Conservation (phyloP, 768 basidiomycete genomes). For the Tricholoma sp. region DNA sequence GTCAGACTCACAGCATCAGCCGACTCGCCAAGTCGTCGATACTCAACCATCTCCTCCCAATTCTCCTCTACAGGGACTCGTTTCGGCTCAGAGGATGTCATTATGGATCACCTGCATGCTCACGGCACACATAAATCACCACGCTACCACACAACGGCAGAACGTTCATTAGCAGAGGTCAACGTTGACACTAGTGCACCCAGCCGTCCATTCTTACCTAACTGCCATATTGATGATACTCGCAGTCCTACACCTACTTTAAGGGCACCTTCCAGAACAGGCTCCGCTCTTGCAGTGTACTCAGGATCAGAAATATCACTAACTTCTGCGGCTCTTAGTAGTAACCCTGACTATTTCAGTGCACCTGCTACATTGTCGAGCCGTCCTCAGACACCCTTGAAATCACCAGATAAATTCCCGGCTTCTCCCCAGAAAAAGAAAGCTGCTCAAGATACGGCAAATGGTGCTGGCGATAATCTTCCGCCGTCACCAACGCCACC, state of each 20-base stretch:
- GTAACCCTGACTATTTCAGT: background rate
- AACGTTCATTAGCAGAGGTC: background rate
- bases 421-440: background rate
- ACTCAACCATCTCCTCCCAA: background rate
- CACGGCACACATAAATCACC: background rate
- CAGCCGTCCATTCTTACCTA: background rate
- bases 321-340: slow-evolving; percentile 4
- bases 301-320: slow-evolving; percentile 1
- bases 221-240: background rate
- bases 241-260: slow-evolving; percentile 1
- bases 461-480: no score
- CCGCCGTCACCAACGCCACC: background rate
- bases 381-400: background rate
- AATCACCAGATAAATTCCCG: background rate
- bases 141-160: background rate
- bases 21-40: background rate
- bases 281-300: slow-evolving; percentile 7
- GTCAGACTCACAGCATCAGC: background rate
- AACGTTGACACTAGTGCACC: background rate
- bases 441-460: background rate
- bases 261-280: slow-evolving; percentile 8
- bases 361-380: background rate
- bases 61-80: background rate
- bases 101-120: slow-evolving; percentile 9
- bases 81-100: slow-evolving; percentile 4